Evolutionary conservation across 2,329 filamentous ascomycete genomes (phyloP).

Genomic region (Coleophoma eucalyptorum): DNA sequence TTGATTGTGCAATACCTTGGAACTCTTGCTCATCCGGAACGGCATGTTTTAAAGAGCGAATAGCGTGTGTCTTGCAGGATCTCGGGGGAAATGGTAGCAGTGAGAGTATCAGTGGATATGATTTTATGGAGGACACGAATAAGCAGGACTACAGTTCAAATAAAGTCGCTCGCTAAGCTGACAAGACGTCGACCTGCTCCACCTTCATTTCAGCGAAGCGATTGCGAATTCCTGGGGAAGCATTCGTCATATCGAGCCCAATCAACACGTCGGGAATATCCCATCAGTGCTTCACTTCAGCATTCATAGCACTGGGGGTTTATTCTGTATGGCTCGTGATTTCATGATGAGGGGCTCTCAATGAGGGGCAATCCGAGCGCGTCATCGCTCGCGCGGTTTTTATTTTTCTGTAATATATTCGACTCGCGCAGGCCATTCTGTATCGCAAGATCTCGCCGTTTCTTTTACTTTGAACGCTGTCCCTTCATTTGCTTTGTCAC

Average conservation of each 20-base stretch:
- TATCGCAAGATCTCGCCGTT: too few species aligned
- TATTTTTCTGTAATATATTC: neutral
- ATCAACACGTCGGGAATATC: constrained; percentile 7
- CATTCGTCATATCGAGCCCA: constrained; percentile 15
- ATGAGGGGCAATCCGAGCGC: neutral
- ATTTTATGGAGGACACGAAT: too few species aligned
- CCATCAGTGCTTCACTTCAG: neutral
- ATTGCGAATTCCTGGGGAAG: constrained; percentile 7
- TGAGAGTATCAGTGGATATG: too few species aligned
- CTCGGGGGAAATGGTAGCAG: too few species aligned
- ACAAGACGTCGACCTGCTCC: neutral
- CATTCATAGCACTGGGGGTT: neutral
- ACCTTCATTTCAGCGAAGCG: constrained; percentile 1
- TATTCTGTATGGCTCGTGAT: neutral
- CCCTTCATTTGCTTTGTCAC: too few species aligned
- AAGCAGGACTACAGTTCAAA: too few species aligned
- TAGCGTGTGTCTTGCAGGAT: too few species aligned
- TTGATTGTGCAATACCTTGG: too few species aligned
- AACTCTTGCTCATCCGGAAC: too few species aligned
- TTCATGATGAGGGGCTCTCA: neutral
- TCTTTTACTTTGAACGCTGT: too few species aligned
- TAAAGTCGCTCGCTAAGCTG: neutral
- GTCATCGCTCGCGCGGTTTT: neutral
- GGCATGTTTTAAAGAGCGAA: too few species aligned
- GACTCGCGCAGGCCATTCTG: too few species aligned